Conservation (phyloP, 2,329 filamentous ascomycete genomes). For the Botrytis squamosa region DNA sequence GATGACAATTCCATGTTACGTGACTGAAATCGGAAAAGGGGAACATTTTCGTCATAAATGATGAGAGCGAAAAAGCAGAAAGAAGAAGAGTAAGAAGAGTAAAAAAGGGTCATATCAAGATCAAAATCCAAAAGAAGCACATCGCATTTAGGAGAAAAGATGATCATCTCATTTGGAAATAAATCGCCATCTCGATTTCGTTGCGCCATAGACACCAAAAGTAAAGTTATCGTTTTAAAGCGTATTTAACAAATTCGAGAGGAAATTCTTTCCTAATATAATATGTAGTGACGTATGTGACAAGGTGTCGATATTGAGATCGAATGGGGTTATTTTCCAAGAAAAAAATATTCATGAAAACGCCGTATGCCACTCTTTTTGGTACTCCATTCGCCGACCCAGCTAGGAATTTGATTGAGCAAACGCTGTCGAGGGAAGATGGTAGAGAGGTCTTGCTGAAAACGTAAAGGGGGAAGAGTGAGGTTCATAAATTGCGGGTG, state of each 20-base stretch:
- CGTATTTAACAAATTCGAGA: constrained; percentile 12
- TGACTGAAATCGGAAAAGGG: neutral
- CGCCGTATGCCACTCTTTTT: constrained; percentile 39
- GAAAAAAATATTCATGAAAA: constrained; percentile 26
- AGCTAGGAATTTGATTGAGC: constrained; percentile 30
- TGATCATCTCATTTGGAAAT: constrained; percentile 13
- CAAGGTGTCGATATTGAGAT: constrained; percentile 11
- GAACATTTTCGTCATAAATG: neutral
- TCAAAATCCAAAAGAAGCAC: constrained; percentile 16
- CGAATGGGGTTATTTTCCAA: constrained; percentile 9
- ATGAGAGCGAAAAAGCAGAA: neutral
- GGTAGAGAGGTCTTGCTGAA: constrained; percentile 24
- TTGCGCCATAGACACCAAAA: constrained; percentile 23
- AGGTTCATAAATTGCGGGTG: constrained; percentile 16
- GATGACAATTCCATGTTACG: neutral
- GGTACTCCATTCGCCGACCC: constrained; percentile 39
- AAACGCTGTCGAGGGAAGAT: constrained; percentile 32
- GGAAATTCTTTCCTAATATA: constrained; percentile 19
- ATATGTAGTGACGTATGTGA: constrained; percentile 9
- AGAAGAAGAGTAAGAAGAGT: neutral
- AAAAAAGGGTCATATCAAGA: constrained; percentile 13
- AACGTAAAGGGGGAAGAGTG: constrained; percentile 21
- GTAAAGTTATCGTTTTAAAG: constrained; percentile 14
- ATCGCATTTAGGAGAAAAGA: constrained; percentile 3
- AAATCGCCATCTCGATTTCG: constrained; percentile 8